Conservation (phyloP, 495 filamentous ascomycete genomes). For the Aspergillus saccharolyticus region DNA sequence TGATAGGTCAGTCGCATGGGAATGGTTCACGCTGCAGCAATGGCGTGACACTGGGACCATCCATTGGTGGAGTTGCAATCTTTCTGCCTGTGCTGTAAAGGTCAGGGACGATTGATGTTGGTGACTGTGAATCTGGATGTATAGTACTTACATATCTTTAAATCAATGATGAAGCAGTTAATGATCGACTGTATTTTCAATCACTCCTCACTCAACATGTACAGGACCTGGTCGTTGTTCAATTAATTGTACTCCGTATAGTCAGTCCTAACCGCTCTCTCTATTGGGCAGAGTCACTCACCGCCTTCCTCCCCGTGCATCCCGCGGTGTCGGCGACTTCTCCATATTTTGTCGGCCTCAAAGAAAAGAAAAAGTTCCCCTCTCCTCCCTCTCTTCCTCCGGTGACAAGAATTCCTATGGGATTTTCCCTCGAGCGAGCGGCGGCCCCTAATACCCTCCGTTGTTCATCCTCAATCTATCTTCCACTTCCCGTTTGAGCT, state of each 20-base stretch:
- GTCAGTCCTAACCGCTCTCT: no score
- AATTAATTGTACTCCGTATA: no score
- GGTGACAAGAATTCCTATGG: constrained; percentile 11
- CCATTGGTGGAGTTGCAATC: background rate
- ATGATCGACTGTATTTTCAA: no score
- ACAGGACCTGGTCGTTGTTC: no score
- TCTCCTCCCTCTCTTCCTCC: no score
- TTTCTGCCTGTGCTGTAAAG: background rate
- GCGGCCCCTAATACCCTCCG: constrained; percentile 19
- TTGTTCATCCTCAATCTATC: constrained; percentile 10
- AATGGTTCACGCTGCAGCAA: background rate
- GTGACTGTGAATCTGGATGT: no score
- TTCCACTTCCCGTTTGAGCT: background rate
- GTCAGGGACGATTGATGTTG: background rate
- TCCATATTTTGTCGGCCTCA: constrained; percentile 13
- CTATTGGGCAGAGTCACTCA: background rate
- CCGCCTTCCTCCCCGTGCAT: background rate
- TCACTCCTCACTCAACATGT: no score
- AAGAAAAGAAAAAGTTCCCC: constrained; percentile 17
- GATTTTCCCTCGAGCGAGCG: constrained; percentile 22
- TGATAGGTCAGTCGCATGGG: constrained; percentile 6
- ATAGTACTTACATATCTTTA: no score
- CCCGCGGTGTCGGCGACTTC: background rate
- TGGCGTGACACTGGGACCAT: background rate
- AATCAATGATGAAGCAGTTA: no score